These are phyloP conservation scores for Neospermospora avenae DNA, from an alignment of 2,329 filamentous ascomycete genomes.

Conservation along the genomic window DNA sequence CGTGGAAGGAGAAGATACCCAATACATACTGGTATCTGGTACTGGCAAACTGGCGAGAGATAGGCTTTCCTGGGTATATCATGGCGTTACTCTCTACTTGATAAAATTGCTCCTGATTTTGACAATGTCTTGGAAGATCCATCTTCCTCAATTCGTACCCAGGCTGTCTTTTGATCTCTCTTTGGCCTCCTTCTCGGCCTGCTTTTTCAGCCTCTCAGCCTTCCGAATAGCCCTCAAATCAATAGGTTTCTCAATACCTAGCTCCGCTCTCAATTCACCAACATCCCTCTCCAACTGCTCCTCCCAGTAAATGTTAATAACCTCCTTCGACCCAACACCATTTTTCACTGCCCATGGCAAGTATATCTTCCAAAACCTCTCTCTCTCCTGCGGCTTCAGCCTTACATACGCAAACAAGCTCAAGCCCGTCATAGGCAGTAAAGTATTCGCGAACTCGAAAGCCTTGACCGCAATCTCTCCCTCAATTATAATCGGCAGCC, in stretches of 20 bases:
- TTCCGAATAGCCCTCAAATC: slow-evolving; percentile 78
- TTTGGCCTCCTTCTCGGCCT: slow-evolving; percentile 54
- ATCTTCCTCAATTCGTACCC: slow-evolving; percentile 28
- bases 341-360: slow-evolving; percentile 89
- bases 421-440: slow-evolving; percentile 91
- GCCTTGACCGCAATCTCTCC: slow-evolving; percentile 97
- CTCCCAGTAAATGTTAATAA: slow-evolving; percentile 98
- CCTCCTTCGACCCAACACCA: slow-evolving; percentile 69
- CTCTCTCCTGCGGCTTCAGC: slow-evolving; percentile 60
- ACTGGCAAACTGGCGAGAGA: neutral
- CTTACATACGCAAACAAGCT: slow-evolving; percentile 69
- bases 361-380: slow-evolving; percentile 70
- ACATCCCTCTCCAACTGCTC: slow-evolving; percentile 86
- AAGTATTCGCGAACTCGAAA: slow-evolving; percentile 93
- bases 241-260: slow-evolving; percentile 85
- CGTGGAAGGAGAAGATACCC: neutral
- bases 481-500: slow-evolving; percentile 86
- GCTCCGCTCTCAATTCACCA: slow-evolving; percentile 64
- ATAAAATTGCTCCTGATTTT: neutral
- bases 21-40: slow-evolving; percentile 1
- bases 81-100: slow-evolving; percentile 1
- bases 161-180: slow-evolving; percentile 30
- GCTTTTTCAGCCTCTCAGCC: slow-evolving; percentile 65
- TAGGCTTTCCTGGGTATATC: neutral
- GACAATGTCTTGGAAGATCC: slow-evolving; percentile 1